Conservation (phyloP, 176 grass and related monocot genomes). For the Miscanthus lutarioriparius region DNA sequence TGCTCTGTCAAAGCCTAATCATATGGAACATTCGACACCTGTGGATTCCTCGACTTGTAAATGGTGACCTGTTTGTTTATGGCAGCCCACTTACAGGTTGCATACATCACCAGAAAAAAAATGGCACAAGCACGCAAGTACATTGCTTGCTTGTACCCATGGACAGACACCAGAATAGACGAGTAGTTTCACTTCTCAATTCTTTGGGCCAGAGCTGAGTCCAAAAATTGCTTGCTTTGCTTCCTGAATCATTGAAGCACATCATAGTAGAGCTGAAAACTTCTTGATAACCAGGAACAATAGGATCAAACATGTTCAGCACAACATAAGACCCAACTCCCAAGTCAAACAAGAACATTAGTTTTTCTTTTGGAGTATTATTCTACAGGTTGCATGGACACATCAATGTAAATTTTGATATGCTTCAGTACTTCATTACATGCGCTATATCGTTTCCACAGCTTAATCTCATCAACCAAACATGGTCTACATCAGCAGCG, state of each 20-base stretch:
- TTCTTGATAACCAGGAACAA: background rate
- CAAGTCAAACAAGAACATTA: background rate
- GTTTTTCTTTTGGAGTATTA: background rate
- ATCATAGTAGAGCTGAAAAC: background rate
- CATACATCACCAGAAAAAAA: background rate
- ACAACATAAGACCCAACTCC: background rate
- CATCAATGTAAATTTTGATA: background rate
- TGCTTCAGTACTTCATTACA: background rate
- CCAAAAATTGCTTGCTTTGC: background rate
- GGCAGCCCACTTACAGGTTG: constrained; percentile 20
- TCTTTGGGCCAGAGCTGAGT: background rate
- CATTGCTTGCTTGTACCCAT: background rate
- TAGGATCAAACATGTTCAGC: background rate
- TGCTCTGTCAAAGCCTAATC: background rate
- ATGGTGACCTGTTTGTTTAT: background rate
- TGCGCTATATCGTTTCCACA: background rate
- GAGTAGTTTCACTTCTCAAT: background rate
- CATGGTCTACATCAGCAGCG: background rate
- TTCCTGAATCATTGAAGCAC: background rate
- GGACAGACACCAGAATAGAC: background rate
- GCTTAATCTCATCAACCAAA: background rate
- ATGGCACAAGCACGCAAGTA: background rate
- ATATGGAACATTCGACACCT: background rate
- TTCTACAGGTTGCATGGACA: background rate
- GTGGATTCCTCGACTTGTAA: background rate